Conservation (phyloP, 140 eudicot species). For the Senecio squalidus region DNA sequence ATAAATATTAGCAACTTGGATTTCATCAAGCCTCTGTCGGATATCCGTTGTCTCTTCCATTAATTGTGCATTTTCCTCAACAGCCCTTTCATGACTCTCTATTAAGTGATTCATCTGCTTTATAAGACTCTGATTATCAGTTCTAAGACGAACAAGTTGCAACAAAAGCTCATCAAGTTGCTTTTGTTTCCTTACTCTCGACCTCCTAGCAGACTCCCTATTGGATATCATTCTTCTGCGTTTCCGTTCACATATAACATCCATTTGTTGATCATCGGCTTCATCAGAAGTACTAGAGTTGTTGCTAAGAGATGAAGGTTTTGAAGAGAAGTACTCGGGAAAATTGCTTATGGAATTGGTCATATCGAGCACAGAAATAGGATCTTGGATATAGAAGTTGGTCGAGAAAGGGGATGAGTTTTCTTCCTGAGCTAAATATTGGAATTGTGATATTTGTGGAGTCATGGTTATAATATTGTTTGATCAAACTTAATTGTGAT, state of each 20-base stretch:
- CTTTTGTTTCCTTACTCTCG: slow-evolving; percentile 78
- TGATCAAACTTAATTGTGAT: background rate
- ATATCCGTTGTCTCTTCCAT: slow-evolving; percentile 58
- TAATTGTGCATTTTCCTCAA: slow-evolving; percentile 49
- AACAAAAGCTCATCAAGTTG: slow-evolving; percentile 68
- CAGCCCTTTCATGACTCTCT: slow-evolving; percentile 43
- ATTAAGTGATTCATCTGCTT: slow-evolving; percentile 45
- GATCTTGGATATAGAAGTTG: slow-evolving; percentile 24
- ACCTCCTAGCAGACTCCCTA: slow-evolving; percentile 74
- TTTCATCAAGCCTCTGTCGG: slow-evolving; percentile 35
- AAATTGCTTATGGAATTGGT: slow-evolving; percentile 27
- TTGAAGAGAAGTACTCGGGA: slow-evolving; percentile 29
- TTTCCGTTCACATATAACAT: slow-evolving; percentile 50
- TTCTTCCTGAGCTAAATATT: slow-evolving; percentile 26
- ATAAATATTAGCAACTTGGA: slow-evolving; percentile 39
- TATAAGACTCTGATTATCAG: slow-evolving; percentile 44
- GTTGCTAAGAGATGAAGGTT: slow-evolving; percentile 43
- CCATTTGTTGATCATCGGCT: slow-evolving; percentile 42
- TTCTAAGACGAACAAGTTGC: slow-evolving; percentile 54
- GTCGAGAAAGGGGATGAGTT: slow-evolving; percentile 25
- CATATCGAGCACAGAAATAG: slow-evolving; percentile 26
- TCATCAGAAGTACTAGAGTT: slow-evolving; percentile 62
- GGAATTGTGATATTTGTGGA: slow-evolving; percentile 17
- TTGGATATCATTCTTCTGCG: slow-evolving; percentile 77
- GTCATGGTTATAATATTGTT: background rate